Evolutionary conservation across 2,329 filamentous ascomycete species (phyloP), one percentile per base, ranked within the genome.

Genomic region (Hypoxylon sp.): DNA sequence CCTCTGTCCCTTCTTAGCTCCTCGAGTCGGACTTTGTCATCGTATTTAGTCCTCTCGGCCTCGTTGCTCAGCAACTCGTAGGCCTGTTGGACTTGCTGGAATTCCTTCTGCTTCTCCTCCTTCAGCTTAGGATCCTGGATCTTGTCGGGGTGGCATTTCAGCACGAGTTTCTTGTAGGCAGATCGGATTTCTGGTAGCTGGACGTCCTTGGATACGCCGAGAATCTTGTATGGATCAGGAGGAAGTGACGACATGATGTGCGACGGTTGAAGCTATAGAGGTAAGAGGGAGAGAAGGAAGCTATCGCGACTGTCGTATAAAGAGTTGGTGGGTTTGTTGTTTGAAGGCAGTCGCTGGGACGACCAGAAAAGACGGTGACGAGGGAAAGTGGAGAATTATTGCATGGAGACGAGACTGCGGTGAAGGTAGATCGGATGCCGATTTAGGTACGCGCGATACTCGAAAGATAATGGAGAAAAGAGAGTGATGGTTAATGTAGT

Each of bases 71-170:
- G 87, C 30, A 96, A 85, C 80, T 98, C 96, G 80, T 97, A 99
- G 55, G 96, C 94, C 74, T 94, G 89, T 79, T 98, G 94, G 34
- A 98, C 93, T 78, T 89, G 90, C 80, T 98, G 94, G 76, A 98
- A 99, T 80, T 97, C 91, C 73, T 93, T 90, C 74, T 92, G 89
- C 79, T 94, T 97, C 73, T 89, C 83, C 65, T 89, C 88, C 80
- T 96, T 97, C 75, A 92, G 83, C 14, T 88, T 84, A 58, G 91
- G 89, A 75, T 97, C 88, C 72, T 93, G 90, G 69, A 97, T 89
- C 82, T 97, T 97, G 84, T 98, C 94, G 34, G 94, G 94, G 74
- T 98, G 94, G 77, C 91, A 94, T 79, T 92, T 93, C 73, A 97
- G 87, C 36, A 93, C 93, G 43, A 97, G 89, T 79, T 97, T 97